Evolutionary conservation across 2,329 filamentous ascomycete species (phyloP).

Genomic region (Fonsecaea nubica): DNA sequence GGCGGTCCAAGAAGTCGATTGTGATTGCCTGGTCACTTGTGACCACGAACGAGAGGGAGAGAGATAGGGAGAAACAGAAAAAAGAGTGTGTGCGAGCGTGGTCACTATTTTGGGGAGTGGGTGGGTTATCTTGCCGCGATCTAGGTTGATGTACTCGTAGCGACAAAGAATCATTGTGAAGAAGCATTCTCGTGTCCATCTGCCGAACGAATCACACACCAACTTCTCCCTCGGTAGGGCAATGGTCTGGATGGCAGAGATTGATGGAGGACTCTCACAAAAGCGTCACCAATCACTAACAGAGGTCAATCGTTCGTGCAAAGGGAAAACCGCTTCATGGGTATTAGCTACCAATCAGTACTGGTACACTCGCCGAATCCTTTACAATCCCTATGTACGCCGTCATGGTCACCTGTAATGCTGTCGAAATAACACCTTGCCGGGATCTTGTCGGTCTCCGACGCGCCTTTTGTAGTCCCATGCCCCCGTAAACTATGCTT

Average conservation of each 20-base stretch:
- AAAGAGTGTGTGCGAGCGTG: not conserved
- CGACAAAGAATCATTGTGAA: no score
- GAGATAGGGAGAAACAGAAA: no score
- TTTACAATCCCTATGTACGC: constrained; percentile 1
- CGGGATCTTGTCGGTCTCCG: not conserved
- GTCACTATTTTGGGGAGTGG: not conserved
- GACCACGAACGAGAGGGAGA: no score
- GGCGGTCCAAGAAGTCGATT: constrained; percentile 29
- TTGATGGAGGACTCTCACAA: not conserved
- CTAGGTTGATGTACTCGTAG: not conserved
- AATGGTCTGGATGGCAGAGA: not conserved
- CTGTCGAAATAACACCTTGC: not conserved
- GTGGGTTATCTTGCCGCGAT: not conserved
- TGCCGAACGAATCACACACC: no score
- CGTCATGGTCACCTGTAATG: not conserved
- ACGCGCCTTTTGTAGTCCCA: not conserved
- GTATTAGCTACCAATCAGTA: constrained; percentile 4
- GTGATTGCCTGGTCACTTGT: constrained; percentile 8
- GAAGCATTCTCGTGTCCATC: no score
- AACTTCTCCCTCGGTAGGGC: not conserved
- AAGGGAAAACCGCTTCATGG: constrained; percentile 1
- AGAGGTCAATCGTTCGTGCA: not conserved
- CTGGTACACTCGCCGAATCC: not conserved
- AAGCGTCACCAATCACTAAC: not conserved
- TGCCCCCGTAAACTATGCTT: not conserved